Base-by-base conservation (phyloP, 2,329 filamentous ascomycete species). In the Colletotrichum phormii region DNA sequence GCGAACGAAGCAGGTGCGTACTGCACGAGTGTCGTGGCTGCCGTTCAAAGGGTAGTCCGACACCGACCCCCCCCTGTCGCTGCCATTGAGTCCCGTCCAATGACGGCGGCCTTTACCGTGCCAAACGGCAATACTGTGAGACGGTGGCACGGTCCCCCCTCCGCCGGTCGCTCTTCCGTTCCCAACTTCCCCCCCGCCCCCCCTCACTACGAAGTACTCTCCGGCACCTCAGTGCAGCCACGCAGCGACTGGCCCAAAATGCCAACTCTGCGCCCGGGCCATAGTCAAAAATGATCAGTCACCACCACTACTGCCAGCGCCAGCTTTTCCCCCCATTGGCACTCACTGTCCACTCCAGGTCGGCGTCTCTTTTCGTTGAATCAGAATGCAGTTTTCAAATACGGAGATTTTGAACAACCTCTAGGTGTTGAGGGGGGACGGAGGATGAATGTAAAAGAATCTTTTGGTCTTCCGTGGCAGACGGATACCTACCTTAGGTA, bases 21-120 rank as follows among this genome's bases (percentile, higher is more conserved):
- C 82, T 85, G 84, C 84, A 86, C 68, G 79, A 81, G 74, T 84
- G 84, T 86, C 85, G 85, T 87, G 85, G 85, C 85, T 84, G 79
- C 79, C 81, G 78, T 81, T 84, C 80, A 85, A 83, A 84, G 84
- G 84, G 75, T 80, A 73, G 75, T 67, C 68, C 69, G 57, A 61
- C 77, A 74, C 54, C 35, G n/a, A 29, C 46, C 63, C 67, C 63
- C 67, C 67, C 66, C 62, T 73, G 67, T 65, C 57, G 61, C 35
- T 71, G 54, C 53, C 53, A 62, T 18, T 42, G 18, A n/a, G 31
- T 59, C 29, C 53, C 53, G 61, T 59, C 67, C 71, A 69, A 70
- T 70, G 57, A 24, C 51, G 59, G 33, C 61, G 7, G 37, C 12
- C 67, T 74, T 77, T 54, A 51, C 73, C n/a, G 75, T 76, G 61